Evolutionary conservation across 169 alveolate species (phyloP).

Genomic region (Babesia bigemina): DNA sequence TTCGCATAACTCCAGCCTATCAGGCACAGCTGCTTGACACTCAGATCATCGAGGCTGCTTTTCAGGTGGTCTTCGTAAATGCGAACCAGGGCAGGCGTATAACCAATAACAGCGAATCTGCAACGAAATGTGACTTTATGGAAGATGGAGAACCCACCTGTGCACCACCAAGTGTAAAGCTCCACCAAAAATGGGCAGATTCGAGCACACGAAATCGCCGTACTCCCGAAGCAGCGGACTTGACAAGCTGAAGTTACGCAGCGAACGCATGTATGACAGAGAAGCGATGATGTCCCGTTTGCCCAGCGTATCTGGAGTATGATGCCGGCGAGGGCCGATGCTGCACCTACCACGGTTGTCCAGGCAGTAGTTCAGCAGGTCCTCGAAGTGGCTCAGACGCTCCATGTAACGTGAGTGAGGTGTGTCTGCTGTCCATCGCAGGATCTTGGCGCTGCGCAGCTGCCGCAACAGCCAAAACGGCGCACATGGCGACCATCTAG

Average conservation of each 20-base stretch:
- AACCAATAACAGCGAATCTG: slow-evolving; percentile 62
- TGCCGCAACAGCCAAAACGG: not conserved
- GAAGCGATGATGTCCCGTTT: slow-evolving; percentile 69
- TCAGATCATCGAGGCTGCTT: slow-evolving; percentile 20
- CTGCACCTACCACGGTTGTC: slow-evolving; percentile 40
- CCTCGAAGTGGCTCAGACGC: slow-evolving; percentile 59
- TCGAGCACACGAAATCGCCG: slow-evolving; percentile 44
- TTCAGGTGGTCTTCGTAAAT: slow-evolving; percentile 43
- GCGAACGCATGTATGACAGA: slow-evolving; percentile 63
- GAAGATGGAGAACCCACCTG: slow-evolving; percentile 15
- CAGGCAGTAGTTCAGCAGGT: slow-evolving; percentile 62
- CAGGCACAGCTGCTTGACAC: slow-evolving; percentile 42
- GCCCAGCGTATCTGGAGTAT: slow-evolving; percentile 42
- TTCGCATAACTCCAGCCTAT: slow-evolving; percentile 68
- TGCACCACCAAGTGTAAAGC: slow-evolving; percentile 56
- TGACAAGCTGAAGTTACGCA: slow-evolving; percentile 44
- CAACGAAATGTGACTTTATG: not conserved
- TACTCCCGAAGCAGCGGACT: slow-evolving; percentile 37
- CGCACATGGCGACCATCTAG: not conserved
- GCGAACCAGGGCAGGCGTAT: slow-evolving; percentile 54
- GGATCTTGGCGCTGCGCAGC: slow-evolving; percentile 49
- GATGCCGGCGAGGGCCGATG: not conserved
- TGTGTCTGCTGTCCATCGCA: slow-evolving; percentile 69
- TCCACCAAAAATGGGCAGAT: slow-evolving; percentile 27
- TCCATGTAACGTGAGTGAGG: slow-evolving; percentile 65